phyloP scores from a whole-genome alignment of 352 stramenopile species.

The Hyaloperonospora arabidopsidis region DNA sequence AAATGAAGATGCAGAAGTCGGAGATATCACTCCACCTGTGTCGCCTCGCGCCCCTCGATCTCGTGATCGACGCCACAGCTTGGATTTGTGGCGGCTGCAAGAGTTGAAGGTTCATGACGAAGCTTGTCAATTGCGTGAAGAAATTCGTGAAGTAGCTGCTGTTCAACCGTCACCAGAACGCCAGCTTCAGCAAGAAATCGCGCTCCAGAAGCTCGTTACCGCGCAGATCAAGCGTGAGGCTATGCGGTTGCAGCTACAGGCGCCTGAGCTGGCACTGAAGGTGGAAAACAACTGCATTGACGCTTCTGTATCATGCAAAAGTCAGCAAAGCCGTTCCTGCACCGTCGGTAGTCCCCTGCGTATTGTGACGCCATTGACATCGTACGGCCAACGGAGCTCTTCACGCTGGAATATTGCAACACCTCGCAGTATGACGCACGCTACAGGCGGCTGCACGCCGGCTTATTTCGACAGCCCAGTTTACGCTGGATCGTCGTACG shows the following conservation, averaged over 20 bases:
- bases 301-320: constrained; percentile 20
- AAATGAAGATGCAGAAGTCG: constrained; percentile 17
- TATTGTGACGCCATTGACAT: constrained; percentile 16
- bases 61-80: constrained; percentile 38
- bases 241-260: constrained; percentile 43
- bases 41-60: constrained; percentile 27
- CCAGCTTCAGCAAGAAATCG: constrained; percentile 58
- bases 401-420: constrained; percentile 24
- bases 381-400: constrained; percentile 15
- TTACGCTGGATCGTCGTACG: constrained; percentile 21
- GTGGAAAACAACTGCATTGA: constrained; percentile 29
- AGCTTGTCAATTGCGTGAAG: constrained; percentile 37
- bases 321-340: constrained; percentile 14
- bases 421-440: constrained; percentile 18
- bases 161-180: constrained; percentile 61
- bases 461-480: constrained; percentile 22
- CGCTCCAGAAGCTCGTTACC: constrained; percentile 58
- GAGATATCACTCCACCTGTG: constrained; percentile 15
- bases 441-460: constrained; percentile 12
- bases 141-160: constrained; percentile 45
- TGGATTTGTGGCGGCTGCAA: constrained; percentile 44
- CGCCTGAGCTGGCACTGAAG: constrained; percentile 31
- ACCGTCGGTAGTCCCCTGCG: constrained; percentile 19
- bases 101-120: constrained; percentile 38
- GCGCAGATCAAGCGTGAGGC: constrained; percentile 58